A percentile compares a stretch with the other conserved stretches of the same genome.
phyloP scores from a whole-genome alignment of 2,329 filamentous ascomycete species.

The Exophiala bonariae region DNA sequence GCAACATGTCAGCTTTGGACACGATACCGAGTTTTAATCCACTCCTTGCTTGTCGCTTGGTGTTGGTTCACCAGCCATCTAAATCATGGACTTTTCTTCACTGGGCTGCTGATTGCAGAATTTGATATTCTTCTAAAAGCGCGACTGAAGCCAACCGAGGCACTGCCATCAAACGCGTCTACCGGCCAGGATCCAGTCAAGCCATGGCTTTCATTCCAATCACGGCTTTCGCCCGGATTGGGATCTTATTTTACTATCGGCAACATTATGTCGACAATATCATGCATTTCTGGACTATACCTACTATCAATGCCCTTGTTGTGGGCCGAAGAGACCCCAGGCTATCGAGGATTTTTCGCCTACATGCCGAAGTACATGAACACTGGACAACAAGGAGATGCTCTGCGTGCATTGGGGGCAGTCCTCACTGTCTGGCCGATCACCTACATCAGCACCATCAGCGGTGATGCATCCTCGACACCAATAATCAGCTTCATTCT shows the following conservation, averaged over 20 bases:
- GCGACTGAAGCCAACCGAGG: conserved; percentile 11
- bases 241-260: conserved; percentile 27
- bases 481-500: conserved; percentile 42
- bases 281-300: conserved; percentile 37
- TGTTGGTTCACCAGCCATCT: conserved; percentile 42
- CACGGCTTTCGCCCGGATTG: conserved; percentile 33
- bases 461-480: conserved; percentile 12
- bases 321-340: conserved; percentile 38
- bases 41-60: conserved; percentile 33
- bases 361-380: conserved; percentile 35
- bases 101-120: conserved; percentile 42
- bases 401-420: conserved; percentile 42
- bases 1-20: conserved; percentile 37
- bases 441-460: conserved; percentile 31
- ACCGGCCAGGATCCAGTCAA: conserved; percentile 25
- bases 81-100: conserved; percentile 41
- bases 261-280: neutral
- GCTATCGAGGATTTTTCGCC: conserved; percentile 39
- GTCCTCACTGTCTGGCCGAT: conserved; percentile 43
- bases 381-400: conserved; percentile 43
- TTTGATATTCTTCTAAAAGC: conserved; percentile 40
- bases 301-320: conserved; percentile 39
- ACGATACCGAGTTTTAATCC: conserved; percentile 32
- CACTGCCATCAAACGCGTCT: conserved; percentile 2
- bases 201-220: neutral